Percentiles rank a stretch among this genome's conserved stretches.
Conservation (phyloP, 2,329 filamentous ascomycete genomes). For the Raffaelea ambrosiae region DNA sequence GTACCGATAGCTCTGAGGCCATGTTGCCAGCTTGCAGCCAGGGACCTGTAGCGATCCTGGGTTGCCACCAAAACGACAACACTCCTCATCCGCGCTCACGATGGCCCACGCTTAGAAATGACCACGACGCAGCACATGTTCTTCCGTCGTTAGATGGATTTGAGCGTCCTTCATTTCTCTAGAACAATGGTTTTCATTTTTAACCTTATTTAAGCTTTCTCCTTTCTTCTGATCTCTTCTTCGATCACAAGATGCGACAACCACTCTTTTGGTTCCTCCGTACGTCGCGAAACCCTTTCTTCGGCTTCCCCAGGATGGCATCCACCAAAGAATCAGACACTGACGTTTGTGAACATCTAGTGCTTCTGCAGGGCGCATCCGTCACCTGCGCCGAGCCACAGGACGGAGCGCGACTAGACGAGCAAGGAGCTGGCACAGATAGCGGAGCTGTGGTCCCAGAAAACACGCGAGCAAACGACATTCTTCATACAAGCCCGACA, state of each 20-base stretch:
- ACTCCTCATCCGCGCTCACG: no score
- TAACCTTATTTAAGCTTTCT: no score
- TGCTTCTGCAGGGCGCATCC: slow-evolving; percentile 14
- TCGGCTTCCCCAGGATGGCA: not conserved
- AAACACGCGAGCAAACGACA: slow-evolving; percentile 2
- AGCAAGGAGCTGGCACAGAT: not conserved
- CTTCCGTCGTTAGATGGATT: no score
- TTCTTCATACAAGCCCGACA: slow-evolving; percentile 4
- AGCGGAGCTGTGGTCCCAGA: not conserved
- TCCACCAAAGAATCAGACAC: not conserved
- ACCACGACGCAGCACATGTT: no score
- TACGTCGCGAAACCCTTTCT: slow-evolving; percentile 1
- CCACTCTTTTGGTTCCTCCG: slow-evolving; percentile 10
- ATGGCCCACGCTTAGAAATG: no score
- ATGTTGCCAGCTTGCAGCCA: slow-evolving; percentile 5
- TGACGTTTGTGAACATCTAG: slow-evolving; percentile 5
- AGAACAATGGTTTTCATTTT: no score
- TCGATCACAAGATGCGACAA: slow-evolving; percentile 8
- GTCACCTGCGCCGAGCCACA: slow-evolving; percentile 6
- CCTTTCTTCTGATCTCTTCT: no score
- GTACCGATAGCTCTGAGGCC: not conserved
- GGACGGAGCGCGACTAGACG: not conserved
- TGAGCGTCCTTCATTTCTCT: no score
- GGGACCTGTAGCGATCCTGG: no score
- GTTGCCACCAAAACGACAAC: no score